Evolutionary conservation across 306 rosid species (phyloP), one percentile per base, ranked within the genome.

Genomic region (Senna siamea): DNA sequence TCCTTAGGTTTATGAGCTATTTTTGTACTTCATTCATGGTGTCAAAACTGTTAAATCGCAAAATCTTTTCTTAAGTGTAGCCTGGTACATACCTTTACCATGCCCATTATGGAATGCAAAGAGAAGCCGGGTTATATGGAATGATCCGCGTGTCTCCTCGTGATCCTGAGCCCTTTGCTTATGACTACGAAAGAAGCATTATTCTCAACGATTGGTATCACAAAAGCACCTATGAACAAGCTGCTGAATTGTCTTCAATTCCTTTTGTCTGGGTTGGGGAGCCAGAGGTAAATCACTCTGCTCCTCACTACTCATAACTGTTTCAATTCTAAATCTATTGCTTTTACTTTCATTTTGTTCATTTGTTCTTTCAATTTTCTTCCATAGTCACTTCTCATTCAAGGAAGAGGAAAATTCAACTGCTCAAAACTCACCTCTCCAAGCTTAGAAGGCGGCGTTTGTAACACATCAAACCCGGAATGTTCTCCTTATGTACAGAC

Each of bases 51-150:
- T 26, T 26, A 26, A 26, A 26, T 37, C 15, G 53, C 18, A 6
- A 28, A 48, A 69, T n/a, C 32, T 38, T 15, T 70, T 79, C 13
- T 37, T 38, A 23, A 72, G 6, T 63, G 69, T 73, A 91, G 98
- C 80, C 96, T 52, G 98, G 98, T 14, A 93, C 93, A 35, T 93
- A 86, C 44, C 76, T 93, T 10, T 89, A 93, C 79, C 98, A 93
- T 35, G 88, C 97, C 4, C 97, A 93, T 79, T 93, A 91, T 76
- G 98, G 97, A 44, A 91, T 93, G 98, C 96, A 91, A 82, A 89
- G 97, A 75, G 97, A 84, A 76, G 87, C 92, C 7, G 98, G 98
- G 2, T 26, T 93, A 22, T 85, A 83, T 57, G 97, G 98, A 61
- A 50, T 86, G n/a, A 89, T 93, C 68, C 74, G 89, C 0, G 98